Percentiles rank a stretch among this genome's conserved stretches.
These are phyloP conservation scores for Erythrophleum ivorense DNA, from an alignment of 331 rosid species.

Conservation along the genomic window DNA sequence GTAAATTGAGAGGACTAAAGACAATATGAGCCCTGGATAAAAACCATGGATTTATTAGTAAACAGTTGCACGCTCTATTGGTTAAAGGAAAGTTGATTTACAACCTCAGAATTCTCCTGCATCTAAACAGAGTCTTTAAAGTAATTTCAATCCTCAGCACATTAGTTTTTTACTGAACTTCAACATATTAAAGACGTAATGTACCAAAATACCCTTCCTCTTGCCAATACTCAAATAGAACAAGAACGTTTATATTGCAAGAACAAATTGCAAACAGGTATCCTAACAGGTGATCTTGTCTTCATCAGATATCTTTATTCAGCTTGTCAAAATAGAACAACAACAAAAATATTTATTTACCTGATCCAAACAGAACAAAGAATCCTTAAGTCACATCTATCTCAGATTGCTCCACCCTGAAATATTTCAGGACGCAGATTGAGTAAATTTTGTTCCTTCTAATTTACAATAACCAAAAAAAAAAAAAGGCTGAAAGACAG, in stretches of 20 bases:
- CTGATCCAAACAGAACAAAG: conserved; percentile 85
- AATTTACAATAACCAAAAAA: conserved; percentile 14
- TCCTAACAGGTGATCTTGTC: conserved; percentile 8
- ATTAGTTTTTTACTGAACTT: neutral
- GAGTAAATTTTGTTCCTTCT: neutral
- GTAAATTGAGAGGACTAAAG: conserved; percentile 81
- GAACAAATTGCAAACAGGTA: conserved; percentile 39
- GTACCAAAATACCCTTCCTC: neutral
- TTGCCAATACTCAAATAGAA: neutral
- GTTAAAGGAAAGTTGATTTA: conserved; percentile 19
- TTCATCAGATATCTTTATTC: conserved; percentile 17
- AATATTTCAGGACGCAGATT: conserved; percentile 38
- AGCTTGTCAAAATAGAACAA: conserved; percentile 56
- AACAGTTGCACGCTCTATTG: conserved; percentile 24
- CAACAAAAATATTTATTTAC: conserved; percentile 47
- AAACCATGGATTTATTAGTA: conserved; percentile 27
- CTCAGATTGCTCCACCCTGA: conserved; percentile 91
- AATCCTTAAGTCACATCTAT: conserved; percentile 89
- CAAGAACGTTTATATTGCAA: conserved; percentile 18
- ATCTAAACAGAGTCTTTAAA: neutral
- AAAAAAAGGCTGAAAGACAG: conserved; percentile 8
- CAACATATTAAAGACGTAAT: neutral
- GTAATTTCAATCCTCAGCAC: conserved; percentile 23
- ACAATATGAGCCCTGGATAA: conserved; percentile 72
- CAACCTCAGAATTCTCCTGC: conserved; percentile 2